Conservation (phyloP, 2,329 filamentous ascomycete genomes). For the Colletotrichum kahawae region DNA sequence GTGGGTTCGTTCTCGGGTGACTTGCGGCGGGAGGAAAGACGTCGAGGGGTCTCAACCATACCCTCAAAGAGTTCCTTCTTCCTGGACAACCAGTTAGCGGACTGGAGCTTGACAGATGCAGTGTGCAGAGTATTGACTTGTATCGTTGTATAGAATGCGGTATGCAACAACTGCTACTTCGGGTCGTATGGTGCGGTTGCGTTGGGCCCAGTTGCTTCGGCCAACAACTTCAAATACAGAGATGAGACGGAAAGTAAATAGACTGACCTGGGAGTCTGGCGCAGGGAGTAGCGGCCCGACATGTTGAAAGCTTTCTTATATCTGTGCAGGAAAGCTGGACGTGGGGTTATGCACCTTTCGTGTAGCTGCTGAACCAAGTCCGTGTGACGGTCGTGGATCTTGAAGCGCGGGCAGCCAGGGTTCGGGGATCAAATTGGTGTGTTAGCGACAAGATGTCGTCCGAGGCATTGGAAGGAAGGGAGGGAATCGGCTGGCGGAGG, state of each 20-base stretch:
- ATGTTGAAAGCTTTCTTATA: constrained; percentile 29
- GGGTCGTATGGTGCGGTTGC: not conserved
- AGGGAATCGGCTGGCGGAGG: not conserved
- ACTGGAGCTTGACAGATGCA: too few relatives aligned
- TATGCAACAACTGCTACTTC: not conserved
- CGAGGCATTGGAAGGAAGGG: not conserved
- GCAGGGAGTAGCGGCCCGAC: constrained; percentile 42
- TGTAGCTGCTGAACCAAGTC: constrained; percentile 15
- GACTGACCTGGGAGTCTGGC: constrained; percentile 42
- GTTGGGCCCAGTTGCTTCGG: not conserved
- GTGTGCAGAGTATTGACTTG: not conserved
- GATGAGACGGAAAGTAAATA: not conserved
- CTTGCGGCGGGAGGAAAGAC: constrained; percentile 52
- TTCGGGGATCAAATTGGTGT: not conserved
- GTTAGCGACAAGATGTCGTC: not conserved
- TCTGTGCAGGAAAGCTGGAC: not conserved
- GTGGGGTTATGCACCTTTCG: constrained; percentile 21
- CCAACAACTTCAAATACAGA: not conserved
- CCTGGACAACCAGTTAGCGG: constrained; percentile 35
- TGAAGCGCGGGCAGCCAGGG: not conserved
- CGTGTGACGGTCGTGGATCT: constrained; percentile 8
- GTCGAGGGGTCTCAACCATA: constrained; percentile 64
- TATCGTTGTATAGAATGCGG: not conserved
- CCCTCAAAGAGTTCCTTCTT: constrained; percentile 67
- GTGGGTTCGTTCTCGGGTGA: constrained; percentile 35